Percentiles rank a stretch among this genome's conserved stretches.
Evolutionary conservation across 352 stramenopile genomes (phyloP).

Genomic region (Phytophthora kernoviae): DNA sequence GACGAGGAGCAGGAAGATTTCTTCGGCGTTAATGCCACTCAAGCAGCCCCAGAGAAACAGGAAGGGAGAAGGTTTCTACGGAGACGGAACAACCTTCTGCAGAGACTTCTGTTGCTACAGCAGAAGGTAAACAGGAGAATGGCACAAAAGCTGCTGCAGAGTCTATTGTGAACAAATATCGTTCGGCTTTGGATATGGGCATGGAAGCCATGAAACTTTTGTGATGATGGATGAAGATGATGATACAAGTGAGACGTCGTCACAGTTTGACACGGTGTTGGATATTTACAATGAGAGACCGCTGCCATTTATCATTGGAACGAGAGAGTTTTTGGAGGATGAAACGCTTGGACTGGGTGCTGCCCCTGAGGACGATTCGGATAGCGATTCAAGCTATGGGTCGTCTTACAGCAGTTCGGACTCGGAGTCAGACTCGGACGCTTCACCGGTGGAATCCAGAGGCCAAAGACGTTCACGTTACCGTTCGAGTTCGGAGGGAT

Average conservation of each 20-base stretch:
- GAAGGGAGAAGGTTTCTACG: conserved; percentile 7
- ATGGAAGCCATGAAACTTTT: conserved; percentile 88
- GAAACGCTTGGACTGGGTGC: conserved; percentile 82
- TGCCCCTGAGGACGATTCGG: conserved; percentile 55
- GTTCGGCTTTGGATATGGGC: conserved; percentile 76
- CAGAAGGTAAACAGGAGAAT: conserved; percentile 24
- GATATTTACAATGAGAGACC: conserved; percentile 91
- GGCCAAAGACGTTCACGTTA: conserved; percentile 22
- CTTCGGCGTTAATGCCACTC: conserved; percentile 31
- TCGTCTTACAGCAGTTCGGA: conserved; percentile 80
- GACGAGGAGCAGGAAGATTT: conserved; percentile 87
- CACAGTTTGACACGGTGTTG: conserved; percentile 71
- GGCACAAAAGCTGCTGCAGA: conserved; percentile 39
- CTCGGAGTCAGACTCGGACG: conserved; percentile 42
- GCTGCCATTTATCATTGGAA: conserved; percentile 89
- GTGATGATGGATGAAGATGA: conserved; percentile 80
- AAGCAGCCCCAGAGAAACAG: conserved; percentile 1
- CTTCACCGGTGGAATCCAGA: conserved; percentile 12
- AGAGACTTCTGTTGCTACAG: neutral
- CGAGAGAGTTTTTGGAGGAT: conserved; percentile 83
- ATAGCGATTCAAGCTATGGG: conserved; percentile 62
- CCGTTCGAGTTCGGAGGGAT: conserved; percentile 49
- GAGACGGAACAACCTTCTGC: neutral
- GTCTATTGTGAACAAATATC: conserved; percentile 77
- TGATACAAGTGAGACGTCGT: conserved; percentile 54